A percentile compares a stretch with the other conserved stretches of the same genome.
Evolutionary conservation across 129 eudicot species (phyloP).

Genomic region (Arctium lappa): DNA sequence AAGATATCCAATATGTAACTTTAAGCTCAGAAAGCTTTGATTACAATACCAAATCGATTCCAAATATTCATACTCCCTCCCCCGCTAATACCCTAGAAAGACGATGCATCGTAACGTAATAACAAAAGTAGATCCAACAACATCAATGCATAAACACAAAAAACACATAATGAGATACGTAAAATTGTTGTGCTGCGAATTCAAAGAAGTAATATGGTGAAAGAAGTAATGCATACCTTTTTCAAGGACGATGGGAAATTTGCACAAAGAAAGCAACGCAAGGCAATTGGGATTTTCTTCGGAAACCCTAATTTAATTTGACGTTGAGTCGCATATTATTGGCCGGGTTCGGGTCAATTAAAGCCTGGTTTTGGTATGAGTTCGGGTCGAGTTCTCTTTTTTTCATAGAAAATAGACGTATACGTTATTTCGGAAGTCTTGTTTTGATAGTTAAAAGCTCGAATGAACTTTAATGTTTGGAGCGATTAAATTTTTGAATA

Average conservation of each 20-base stretch:
- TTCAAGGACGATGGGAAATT: background rate
- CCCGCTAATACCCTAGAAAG: background rate
- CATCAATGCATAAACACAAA: background rate
- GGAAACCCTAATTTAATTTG: conserved; percentile 2
- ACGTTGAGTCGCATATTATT: background rate
- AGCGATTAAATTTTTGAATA: too few species aligned
- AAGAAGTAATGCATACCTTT: conserved; percentile 3
- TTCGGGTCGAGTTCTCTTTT: background rate
- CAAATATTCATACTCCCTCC: background rate
- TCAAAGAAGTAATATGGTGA: background rate
- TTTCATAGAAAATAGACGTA: too few species aligned
- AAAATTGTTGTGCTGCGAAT: background rate
- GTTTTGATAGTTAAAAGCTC: too few species aligned
- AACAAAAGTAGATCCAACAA: conserved; percentile 16
- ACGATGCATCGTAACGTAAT: background rate
- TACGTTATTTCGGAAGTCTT: too few species aligned
- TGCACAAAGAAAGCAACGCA: background rate
- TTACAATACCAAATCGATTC: too few species aligned
- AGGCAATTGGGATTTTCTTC: conserved; percentile 1
- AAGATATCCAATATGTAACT: background rate
- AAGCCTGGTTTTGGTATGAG: background rate
- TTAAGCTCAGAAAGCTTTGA: background rate
- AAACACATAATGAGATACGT: background rate
- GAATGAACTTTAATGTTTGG: too few species aligned
- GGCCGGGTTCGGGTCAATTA: background rate